Evolutionary conservation across 2,329 filamentous ascomycete genomes (phyloP).

Genomic region (Sarocladiaceae sp.): DNA sequence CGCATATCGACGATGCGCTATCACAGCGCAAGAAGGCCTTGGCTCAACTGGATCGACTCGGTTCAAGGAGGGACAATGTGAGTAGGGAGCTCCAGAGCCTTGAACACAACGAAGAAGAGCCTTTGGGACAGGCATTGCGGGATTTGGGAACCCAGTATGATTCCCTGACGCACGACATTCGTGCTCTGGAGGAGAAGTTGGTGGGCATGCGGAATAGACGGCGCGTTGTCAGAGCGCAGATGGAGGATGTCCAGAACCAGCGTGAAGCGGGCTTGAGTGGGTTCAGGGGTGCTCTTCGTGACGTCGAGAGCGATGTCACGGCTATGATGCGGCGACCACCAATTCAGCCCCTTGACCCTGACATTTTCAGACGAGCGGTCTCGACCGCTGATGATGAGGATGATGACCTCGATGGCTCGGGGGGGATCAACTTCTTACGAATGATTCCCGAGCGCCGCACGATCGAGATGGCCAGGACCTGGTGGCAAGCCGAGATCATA

Average conservation of each 20-base stretch:
- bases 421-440: constrained; percentile 51
- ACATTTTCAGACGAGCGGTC: constrained; percentile 28
- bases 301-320: constrained; percentile 60
- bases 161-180: constrained; percentile 58
- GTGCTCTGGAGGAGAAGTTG: constrained; percentile 60
- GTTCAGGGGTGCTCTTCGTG: constrained; percentile 62
- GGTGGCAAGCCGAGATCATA: constrained; percentile 63
- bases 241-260: constrained; percentile 59
- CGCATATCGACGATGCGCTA: constrained; percentile 53
- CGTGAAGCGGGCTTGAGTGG: constrained; percentile 69
- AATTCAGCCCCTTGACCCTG: constrained; percentile 46
- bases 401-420: constrained; percentile 16
- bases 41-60: constrained; percentile 49
- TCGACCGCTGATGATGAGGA: constrained; percentile 15
- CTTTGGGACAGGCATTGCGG: constrained; percentile 57
- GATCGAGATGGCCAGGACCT: constrained; percentile 64
- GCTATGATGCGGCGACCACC: constrained; percentile 56
- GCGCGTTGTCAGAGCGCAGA: constrained; percentile 53
- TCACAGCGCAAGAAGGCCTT: constrained; percentile 54
- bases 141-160: constrained; percentile 52
- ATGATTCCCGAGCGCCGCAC: constrained; percentile 64
- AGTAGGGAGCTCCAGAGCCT: constrained; percentile 48
- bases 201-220: constrained; percentile 56
- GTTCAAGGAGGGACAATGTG: constrained; percentile 46
- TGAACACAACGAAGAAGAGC: constrained; percentile 51